Conservation (phyloP, 306 rosid genomes). For the Quercus suber region DNA sequence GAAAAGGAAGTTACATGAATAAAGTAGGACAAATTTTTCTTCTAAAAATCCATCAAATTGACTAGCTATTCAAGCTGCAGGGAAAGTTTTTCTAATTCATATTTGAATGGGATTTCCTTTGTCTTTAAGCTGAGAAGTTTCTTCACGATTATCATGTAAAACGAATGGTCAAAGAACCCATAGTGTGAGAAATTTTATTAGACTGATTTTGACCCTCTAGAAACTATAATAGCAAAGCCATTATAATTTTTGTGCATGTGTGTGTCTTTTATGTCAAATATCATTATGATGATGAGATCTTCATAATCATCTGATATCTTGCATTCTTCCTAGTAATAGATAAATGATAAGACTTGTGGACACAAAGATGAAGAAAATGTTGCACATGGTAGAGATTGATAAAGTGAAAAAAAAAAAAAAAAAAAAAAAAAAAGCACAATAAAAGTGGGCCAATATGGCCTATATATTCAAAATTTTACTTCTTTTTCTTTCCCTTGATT, state of each 20-base stretch:
- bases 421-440: constrained; percentile 30
- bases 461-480: constrained; percentile 34
- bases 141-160: constrained; percentile 17
- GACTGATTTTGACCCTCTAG: constrained; percentile 34
- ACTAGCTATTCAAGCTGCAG: constrained; percentile 5
- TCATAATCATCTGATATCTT: constrained; percentile 17
- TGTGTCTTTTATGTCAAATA: constrained; percentile 3
- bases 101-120: constrained; percentile 1
- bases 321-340: background rate
- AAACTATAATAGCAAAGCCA: constrained; percentile 14
- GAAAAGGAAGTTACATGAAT: background rate
- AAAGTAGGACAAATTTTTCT: background rate
- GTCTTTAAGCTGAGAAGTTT: constrained; percentile 2
- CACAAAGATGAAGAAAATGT: constrained; percentile 22
- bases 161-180: constrained; percentile 5
- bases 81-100: background rate
- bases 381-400: constrained; percentile 39
- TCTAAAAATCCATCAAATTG: background rate
- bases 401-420: constrained; percentile 32
- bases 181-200: background rate
- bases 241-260: background rate
- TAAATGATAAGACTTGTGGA: constrained; percentile 15
- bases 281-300: constrained; percentile 22
- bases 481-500: constrained; percentile 25
- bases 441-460: constrained; percentile 51